Percentiles rank a stretch among this genome's conserved stretches.
Conservation (phyloP, 768 basidiomycete genomes). For the Hygrophorus pudorinus region DNA sequence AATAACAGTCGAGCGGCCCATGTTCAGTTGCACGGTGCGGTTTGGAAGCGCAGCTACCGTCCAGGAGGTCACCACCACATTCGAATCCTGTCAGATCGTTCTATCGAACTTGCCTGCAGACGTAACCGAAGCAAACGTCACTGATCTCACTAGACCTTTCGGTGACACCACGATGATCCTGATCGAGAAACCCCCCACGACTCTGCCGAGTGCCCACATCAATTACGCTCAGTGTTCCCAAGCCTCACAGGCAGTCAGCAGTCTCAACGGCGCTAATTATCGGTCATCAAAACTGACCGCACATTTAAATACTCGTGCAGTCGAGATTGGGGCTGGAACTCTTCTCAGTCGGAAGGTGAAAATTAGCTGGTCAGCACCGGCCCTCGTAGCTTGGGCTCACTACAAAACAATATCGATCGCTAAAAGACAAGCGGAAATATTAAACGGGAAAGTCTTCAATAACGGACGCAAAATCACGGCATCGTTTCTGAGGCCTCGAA, state of each 20-base stretch:
- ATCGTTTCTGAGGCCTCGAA: slow-evolving; percentile 24
- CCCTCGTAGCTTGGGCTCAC: slow-evolving; percentile 33
- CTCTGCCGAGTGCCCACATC: slow-evolving; percentile 8
- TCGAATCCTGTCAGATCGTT: slow-evolving; percentile 28
- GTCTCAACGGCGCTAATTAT: slow-evolving; percentile 22
- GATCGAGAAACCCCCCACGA: slow-evolving; percentile 12
- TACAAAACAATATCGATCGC: slow-evolving; percentile 34
- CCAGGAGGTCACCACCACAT: slow-evolving; percentile 22
- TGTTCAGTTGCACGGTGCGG: slow-evolving; percentile 20
- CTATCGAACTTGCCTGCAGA: slow-evolving; percentile 32
- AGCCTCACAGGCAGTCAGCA: slow-evolving; percentile 23
- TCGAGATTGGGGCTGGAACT: slow-evolving; percentile 12
- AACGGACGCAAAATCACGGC: slow-evolving; percentile 29
- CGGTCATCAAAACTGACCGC: slow-evolving; percentile 18
- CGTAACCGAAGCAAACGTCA: slow-evolving; percentile 19
- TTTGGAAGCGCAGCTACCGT: slow-evolving; percentile 25
- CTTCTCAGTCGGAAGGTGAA: slow-evolving; percentile 22
- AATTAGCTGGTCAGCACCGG: slow-evolving; percentile 36
- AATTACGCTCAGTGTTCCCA: slow-evolving; percentile 20
- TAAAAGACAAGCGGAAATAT: slow-evolving; percentile 27
- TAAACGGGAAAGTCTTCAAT: slow-evolving; percentile 29
- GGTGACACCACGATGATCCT: slow-evolving; percentile 20
- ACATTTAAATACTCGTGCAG: slow-evolving; percentile 13
- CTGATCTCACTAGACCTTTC: slow-evolving; percentile 18
- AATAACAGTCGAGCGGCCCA: slow-evolving; percentile 10